phyloP scores from a whole-genome alignment of 768 basidiomycete genomes.

The Dacryopinax primogenitus region DNA sequence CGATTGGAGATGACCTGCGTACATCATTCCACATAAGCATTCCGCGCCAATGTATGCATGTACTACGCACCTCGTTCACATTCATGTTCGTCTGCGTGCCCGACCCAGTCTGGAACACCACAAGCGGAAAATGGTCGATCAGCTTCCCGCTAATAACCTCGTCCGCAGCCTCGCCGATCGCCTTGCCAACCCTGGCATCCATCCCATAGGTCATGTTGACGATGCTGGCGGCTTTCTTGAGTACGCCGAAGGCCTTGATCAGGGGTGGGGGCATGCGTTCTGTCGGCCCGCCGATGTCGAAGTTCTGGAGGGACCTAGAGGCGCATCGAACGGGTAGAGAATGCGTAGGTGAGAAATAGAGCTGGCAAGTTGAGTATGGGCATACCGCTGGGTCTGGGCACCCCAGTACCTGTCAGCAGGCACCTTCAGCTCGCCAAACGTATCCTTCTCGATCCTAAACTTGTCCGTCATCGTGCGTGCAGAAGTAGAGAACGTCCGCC shows the following conservation, averaged over 20 bases:
- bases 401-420: slow-evolving; percentile 89
- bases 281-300: slow-evolving; percentile 90
- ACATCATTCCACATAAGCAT: not conserved
- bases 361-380: slow-evolving; percentile 14
- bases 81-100: slow-evolving; percentile 99
- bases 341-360: not conserved
- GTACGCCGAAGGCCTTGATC: slow-evolving; percentile 92
- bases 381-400: slow-evolving; percentile 87
- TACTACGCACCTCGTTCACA: slow-evolving; percentile 65
- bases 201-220: slow-evolving; percentile 86
- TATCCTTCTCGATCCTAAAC: slow-evolving; percentile 71
- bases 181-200: slow-evolving; percentile 72
- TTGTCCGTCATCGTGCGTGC: slow-evolving; percentile 16
- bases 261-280: slow-evolving; percentile 91
- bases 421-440: slow-evolving; percentile 89
- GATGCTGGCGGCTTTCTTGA: slow-evolving; percentile 91
- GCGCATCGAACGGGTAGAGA: slow-evolving; percentile 1
- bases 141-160: slow-evolving; percentile 98
- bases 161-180: slow-evolving; percentile 86
- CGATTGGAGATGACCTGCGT: slow-evolving; percentile 89
- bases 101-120: slow-evolving; percentile 98
- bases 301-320: slow-evolving; percentile 80
- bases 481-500: slow-evolving; percentile 12
- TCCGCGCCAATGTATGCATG: not conserved
- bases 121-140: slow-evolving; percentile 89